Base-by-base conservation (phyloP, 2,329 filamentous ascomycete genomes). In the Sordariomycetes sp. region DNA sequence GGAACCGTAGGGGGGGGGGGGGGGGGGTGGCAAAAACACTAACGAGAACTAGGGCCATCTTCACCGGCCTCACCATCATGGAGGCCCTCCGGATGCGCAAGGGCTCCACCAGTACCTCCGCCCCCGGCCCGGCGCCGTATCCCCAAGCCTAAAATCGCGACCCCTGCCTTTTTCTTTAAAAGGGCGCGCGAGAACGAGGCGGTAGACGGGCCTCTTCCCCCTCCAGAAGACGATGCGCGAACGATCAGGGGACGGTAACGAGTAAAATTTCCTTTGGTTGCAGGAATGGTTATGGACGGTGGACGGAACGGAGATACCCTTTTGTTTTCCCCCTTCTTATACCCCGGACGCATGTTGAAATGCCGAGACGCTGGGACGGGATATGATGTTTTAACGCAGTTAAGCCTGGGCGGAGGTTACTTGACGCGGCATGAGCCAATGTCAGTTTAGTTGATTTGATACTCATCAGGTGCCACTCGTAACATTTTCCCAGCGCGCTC, bases 1-100 rank as follows among this genome's bases (percentile, higher is more conserved):
- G 39, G n/a, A 17, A 50, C 45, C n/a, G 5, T 8, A 24, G 20
- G 17, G 22, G 3, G 42, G 12, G 35, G 20, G 28, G 5, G 8
- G 2, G n/a, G 20, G n/a, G 10, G 20, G 20, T 35, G 28, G 10
- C 24, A 28, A 32, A 8, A 17, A 6, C 17, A 25, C 56, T 39
- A 39, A 53, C 28, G 34, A n/a, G 10, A 15, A 15, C 51, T n/a
- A 57, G 56, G 50, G 72, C 68, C 52, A 68, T 77, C 58, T 79
- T 80, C 63, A 71, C 69, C 7, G 73, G 70, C 53, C 68, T 81
- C 7, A 68, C 74, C 35, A 70, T 73, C 42, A 64, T 80, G 57
- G 78, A 80, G 60, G 70, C 68, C 3, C 62, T 80, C 45, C 70
- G 72, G 57, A 69, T 70, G 36, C 34, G 36, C 3, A 53, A 34